phyloP scores from a whole-genome alignment of 495 filamentous ascomycete species.

The Schizothecium vesticola region DNA sequence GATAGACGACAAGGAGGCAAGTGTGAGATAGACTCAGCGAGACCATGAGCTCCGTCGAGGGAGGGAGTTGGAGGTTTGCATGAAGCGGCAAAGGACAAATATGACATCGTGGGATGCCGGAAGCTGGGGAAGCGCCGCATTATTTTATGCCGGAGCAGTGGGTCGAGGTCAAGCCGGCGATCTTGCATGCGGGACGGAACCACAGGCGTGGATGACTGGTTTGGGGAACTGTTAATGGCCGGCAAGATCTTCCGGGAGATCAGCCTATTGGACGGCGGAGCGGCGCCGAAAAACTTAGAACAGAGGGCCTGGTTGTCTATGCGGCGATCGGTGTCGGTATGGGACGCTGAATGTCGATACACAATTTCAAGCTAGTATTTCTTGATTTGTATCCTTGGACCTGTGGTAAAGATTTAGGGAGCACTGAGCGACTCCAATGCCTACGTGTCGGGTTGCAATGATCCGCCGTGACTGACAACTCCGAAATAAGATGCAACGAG shows the following conservation, averaged over 20 bases:
- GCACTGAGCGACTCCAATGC: background rate
- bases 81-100: background rate
- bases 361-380: background rate
- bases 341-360: background rate
- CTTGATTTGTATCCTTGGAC: background rate
- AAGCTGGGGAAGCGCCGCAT: background rate
- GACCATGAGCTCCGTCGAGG: background rate
- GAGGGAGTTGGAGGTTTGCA: background rate
- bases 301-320: background rate
- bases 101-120: background rate
- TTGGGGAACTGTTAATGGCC: background rate
- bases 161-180: background rate
- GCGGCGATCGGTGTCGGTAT: background rate
- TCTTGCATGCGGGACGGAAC: slow-evolving; percentile 4
- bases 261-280: background rate
- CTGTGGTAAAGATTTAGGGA: background rate
- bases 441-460: background rate
- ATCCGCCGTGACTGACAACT: background rate
- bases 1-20: slow-evolving; percentile 4
- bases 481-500: background rate
- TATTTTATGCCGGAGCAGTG: background rate
- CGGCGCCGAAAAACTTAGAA: background rate
- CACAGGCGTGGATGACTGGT: background rate
- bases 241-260: background rate
- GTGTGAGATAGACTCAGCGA: background rate